Evolutionary conservation across 371 early-diverging fungal species (phyloP), one percentile per base, ranked within the genome.

Genomic region (Synchytrium microbalum): DNA sequence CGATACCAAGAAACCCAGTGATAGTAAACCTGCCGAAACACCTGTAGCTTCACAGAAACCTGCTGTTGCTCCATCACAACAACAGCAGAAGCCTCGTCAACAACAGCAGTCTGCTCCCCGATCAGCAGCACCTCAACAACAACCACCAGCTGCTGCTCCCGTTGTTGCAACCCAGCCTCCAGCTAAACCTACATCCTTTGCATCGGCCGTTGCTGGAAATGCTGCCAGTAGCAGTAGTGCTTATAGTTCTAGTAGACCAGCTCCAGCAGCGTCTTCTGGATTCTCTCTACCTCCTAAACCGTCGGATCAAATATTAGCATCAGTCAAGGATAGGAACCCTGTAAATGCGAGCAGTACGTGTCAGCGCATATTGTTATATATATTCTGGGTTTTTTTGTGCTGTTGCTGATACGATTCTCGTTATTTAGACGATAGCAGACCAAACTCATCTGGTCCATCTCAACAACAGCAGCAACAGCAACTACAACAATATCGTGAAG

Each of bases 401-500:
- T 10, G 46, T 5, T 38, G 46, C 46, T 38, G 13, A 56, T 24
- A 51, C 14, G 14, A 51, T 14, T 51, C 24, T 26, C 24, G 8
- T 24, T 5, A 56, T 24, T 29, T 29, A 10, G 26, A 56, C 13
- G 24, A 29, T 29, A 29, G 56, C 13, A 5, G 56, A 56, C 24
- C 51, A 51, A 51, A 51, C 14, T 23, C 51, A 23, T 14, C 23
- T 51, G 51, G 14, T 23, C 14, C 14, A 23, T 51, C 14, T 56
- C 24, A 29, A 24, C 29, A 29, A 24, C 8, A 8, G 29, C 8
- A 13, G 24, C 24, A 24, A 24, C 54, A 54, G 28, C 59, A 56
- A 62, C 71, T 69, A 58, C 66, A 46, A 19, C 63, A 10, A 38
- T 59, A 53, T 66, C 46, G 19, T 54, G 56, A 29, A 23, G 51